Base-by-base conservation (phyloP, 2,329 filamentous ascomycete species). In the Verticillium longisporum region DNA sequence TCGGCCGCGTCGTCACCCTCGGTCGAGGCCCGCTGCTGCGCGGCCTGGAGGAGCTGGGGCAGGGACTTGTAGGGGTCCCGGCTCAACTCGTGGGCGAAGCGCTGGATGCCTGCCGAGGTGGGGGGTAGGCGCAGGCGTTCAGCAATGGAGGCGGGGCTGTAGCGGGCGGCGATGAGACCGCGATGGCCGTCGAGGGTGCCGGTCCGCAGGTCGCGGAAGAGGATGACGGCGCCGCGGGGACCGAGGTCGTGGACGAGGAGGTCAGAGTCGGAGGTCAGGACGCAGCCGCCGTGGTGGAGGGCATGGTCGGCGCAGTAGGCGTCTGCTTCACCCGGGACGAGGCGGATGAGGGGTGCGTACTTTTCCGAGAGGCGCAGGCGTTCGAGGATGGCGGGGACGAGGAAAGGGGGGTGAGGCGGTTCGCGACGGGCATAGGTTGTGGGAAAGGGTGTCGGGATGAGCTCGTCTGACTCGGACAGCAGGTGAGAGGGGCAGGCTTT, bases 251-350 rank as follows among this genome's bases (percentile, higher is more conserved):
- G 88, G 0, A 94, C 80, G 0, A 96, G 77, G 9, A 97, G 80
- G 69, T 98, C 94, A 0, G 92, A 96, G 68, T 98, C 94, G n/a
- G 86, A 88, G 0, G 92, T 96, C 6, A 97, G 74, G 14, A 92
- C 81, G 1, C 79, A 77, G 0, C 84, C 85, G 1, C 81, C 78
- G 34, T 78, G 70, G 2, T 76, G 64, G n/a, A 78, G 79, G 6
- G 90, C 80, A 59, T 86, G 80, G 14, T 80, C 75, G 3, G 91
- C 92, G 71, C 92, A 97, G 74, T 86, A 95, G 31, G 80, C 75
- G 70, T 98, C 94, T 1, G 94, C 94, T 74, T 98, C 94, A 0
- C 90, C 92, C 0, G 91, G 87, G 0, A 96, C 88, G 13, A 95
- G 79, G 31, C 79, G 75, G 9, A 77, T 78, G 55, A 80, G 69